Conservation (phyloP, 1,284 basidiomycete genomes). For the Ganoderma sinense region DNA sequence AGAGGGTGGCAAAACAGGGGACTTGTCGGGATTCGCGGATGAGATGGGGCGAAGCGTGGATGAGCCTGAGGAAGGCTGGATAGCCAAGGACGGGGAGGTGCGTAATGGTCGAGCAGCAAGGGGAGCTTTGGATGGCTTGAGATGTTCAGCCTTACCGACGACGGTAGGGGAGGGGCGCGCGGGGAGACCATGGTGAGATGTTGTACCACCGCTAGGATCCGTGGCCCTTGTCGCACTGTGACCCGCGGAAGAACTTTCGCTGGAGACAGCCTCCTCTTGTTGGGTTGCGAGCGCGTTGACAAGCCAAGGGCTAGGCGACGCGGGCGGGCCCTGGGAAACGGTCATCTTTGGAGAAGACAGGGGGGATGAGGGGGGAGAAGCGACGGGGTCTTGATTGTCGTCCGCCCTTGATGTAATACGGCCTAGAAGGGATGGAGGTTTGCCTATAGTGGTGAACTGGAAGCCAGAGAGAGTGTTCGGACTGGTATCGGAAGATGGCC, state of each 20-base stretch:
- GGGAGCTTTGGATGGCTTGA: background rate
- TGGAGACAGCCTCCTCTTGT: background rate
- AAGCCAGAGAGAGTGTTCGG: slow-evolving; percentile 28
- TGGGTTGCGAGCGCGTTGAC: slow-evolving; percentile 10
- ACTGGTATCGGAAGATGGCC: background rate
- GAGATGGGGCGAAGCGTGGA: background rate
- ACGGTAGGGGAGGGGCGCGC: background rate
- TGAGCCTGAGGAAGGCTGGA: background rate
- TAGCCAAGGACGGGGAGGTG: background rate
- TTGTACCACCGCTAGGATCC: background rate
- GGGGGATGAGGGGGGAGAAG: slow-evolving; percentile 25
- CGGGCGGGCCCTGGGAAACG: background rate
- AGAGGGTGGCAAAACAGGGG: background rate
- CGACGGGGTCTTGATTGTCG: slow-evolving; percentile 11
- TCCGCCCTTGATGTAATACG: slow-evolving; percentile 22
- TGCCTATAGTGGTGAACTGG: slow-evolving; percentile 34
- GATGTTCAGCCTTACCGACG: background rate
- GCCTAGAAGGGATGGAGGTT: slow-evolving; percentile 29
- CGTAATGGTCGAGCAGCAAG: background rate
- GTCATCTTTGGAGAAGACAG: slow-evolving; percentile 16
- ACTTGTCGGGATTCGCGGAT: background rate
- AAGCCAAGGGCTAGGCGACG: background rate
- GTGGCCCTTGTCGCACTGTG: background rate
- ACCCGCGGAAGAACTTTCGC: background rate
- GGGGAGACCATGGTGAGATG: background rate